Conservation (phyloP, 768 basidiomycete genomes). For the Epithele typhae region DNA sequence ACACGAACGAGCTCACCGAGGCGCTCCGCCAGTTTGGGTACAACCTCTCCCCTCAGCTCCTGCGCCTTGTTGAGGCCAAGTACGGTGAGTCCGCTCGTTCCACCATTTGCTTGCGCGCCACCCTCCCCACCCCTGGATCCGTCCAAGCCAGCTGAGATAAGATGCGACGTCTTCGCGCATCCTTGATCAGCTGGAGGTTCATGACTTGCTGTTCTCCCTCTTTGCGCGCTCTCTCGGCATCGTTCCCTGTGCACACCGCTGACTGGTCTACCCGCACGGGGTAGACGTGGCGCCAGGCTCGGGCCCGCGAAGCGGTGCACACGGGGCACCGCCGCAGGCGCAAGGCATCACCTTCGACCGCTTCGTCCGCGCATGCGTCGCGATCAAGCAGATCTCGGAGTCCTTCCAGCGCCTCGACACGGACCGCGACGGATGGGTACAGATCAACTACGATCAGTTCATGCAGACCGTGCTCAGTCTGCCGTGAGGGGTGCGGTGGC, state of each 20-base stretch:
- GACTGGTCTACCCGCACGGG: constrained; percentile 33
- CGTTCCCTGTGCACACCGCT: neutral
- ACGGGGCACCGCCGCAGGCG: constrained; percentile 26
- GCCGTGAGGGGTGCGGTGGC: constrained; percentile 37
- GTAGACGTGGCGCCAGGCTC: constrained; percentile 55
- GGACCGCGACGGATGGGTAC: constrained; percentile 63
- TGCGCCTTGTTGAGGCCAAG: constrained; percentile 70
- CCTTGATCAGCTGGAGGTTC: neutral
- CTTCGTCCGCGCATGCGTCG: constrained; percentile 83
- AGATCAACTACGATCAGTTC: constrained; percentile 70
- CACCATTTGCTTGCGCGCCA: neutral
- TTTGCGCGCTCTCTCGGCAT: neutral
- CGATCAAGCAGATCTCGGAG: constrained; percentile 74
- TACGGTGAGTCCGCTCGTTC: constrained; percentile 53
- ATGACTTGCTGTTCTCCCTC: neutral
- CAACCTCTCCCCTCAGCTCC: constrained; percentile 61
- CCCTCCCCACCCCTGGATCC: neutral
- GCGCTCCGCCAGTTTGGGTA: constrained; percentile 78
- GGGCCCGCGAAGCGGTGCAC: constrained; percentile 17
- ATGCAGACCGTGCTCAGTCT: constrained; percentile 63
- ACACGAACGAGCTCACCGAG: constrained; percentile 57
- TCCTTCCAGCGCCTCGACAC: constrained; percentile 62
- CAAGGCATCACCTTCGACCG: constrained; percentile 80
- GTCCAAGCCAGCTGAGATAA: neutral
- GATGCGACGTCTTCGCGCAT: neutral